phyloP scores from a whole-genome alignment of 2,329 filamentous ascomycete genomes.

The Fusarium cicatricum region DNA sequence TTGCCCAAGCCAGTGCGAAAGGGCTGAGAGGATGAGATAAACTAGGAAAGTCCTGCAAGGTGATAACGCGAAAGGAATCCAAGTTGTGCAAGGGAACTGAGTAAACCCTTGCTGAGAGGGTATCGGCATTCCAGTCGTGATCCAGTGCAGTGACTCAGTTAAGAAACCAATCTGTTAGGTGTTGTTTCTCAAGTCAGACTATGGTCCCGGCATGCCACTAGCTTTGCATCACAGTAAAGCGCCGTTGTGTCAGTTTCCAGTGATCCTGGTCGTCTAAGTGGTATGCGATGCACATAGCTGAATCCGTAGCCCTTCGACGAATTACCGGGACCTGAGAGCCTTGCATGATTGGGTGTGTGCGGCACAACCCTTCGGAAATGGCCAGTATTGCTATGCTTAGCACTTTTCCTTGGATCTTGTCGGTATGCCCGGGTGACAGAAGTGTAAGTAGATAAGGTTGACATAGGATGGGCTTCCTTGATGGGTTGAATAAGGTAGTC shows the following conservation, averaged over 20 bases:
- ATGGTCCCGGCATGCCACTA: constrained; percentile 9
- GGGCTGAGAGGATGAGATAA: background rate
- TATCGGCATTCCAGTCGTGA: constrained; percentile 16
- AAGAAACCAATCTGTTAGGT: too few species aligned
- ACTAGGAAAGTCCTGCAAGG: constrained; percentile 1
- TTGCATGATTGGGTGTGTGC: too few species aligned
- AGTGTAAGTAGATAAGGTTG: too few species aligned
- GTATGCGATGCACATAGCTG: constrained; percentile 13
- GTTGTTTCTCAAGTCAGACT: too few species aligned
- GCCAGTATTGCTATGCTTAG: too few species aligned
- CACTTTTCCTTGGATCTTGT: too few species aligned
- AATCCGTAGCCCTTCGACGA: too few species aligned
- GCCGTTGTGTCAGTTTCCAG: constrained; percentile 37
- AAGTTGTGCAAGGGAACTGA: constrained; percentile 19
- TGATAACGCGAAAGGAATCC: background rate
- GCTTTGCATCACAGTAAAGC: constrained; percentile 26
- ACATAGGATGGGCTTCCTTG: too few species aligned
- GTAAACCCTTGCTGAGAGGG: background rate
- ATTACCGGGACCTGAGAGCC: too few species aligned
- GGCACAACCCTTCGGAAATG: too few species aligned
- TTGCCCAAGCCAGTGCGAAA: background rate
- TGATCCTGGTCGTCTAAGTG: constrained; percentile 21
- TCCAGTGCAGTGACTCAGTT: constrained; percentile 4
- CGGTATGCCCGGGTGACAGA: too few species aligned
- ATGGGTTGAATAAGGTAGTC: too few species aligned